Percentiles rank a stretch among this genome's conserved stretches.
phyloP scores from a whole-genome alignment of 1,139 yeast genomes.

The Trichomonascaceae sp. region DNA sequence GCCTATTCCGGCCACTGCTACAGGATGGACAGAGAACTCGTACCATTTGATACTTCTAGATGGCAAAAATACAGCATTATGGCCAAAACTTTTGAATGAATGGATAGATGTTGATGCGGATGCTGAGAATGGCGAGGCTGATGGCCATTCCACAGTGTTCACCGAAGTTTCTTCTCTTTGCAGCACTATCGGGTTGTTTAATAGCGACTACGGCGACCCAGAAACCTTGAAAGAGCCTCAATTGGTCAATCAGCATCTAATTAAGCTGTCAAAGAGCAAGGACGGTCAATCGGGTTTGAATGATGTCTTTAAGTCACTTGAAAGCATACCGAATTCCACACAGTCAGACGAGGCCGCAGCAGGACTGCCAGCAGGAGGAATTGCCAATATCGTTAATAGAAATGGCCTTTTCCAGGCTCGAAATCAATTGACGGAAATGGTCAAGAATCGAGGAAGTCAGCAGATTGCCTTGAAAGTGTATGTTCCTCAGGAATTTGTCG shows the following conservation, averaged over 20 bases:
- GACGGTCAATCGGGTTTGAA: background rate
- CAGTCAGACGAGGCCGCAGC: conserved; percentile 6
- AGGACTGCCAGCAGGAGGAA: conserved; percentile 8
- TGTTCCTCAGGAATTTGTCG: conserved; percentile 73
- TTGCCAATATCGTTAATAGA: conserved; percentile 10
- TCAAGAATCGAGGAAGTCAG: background rate
- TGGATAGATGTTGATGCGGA: background rate
- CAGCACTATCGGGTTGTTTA: background rate
- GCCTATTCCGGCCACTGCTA: background rate
- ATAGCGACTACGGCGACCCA: conserved; percentile 3
- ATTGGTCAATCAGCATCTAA: conserved; percentile 3
- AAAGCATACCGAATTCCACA: background rate
- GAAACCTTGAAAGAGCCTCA: background rate
- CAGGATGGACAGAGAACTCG: background rate
- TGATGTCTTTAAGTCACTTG: background rate
- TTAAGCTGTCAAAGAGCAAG: conserved; percentile 2
- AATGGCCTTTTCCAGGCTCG: conserved; percentile 21
- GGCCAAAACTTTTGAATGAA: background rate
- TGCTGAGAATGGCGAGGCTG: background rate
- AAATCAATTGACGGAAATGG: conserved; percentile 14
- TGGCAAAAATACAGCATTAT: background rate
- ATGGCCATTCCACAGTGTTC: background rate
- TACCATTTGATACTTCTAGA: conserved; percentile 1
- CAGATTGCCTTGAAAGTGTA: conserved; percentile 35
- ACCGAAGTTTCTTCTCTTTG: background rate